phyloP scores from a whole-genome alignment of 2,329 filamentous ascomycete species.

The Penicillium decumbens region DNA sequence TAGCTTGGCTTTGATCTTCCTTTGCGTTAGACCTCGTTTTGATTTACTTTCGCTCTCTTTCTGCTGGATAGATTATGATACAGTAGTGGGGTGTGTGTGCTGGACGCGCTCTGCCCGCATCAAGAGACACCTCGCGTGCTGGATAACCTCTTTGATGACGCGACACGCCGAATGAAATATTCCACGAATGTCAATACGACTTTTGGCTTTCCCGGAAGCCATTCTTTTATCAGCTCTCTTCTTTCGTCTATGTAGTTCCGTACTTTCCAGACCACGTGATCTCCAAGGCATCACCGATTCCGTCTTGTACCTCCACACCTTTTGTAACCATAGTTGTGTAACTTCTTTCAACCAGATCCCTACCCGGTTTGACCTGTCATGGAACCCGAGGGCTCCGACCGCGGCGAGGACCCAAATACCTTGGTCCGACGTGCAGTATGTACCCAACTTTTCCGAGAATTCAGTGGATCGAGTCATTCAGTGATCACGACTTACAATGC shows the following conservation, averaged over 20 bases:
- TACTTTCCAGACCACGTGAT: slow-evolving; percentile 1
- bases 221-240: too few species aligned
- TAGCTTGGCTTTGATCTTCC: slow-evolving; percentile 11
- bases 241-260: not conserved
- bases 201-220: not conserved
- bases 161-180: slow-evolving; percentile 12
- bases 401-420: slow-evolving; percentile 13
- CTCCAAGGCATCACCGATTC: slow-evolving; percentile 1
- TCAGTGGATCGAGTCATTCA: not conserved
- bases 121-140: slow-evolving; percentile 3
- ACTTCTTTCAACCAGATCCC: not conserved
- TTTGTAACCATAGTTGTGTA: not conserved
- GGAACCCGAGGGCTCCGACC: slow-evolving; percentile 31
- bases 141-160: slow-evolving; percentile 6
- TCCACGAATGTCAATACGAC: not conserved
- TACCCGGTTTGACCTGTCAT: slow-evolving; percentile 12
- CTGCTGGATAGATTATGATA: slow-evolving; percentile 14
- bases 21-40: not conserved
- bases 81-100: slow-evolving; percentile 14
- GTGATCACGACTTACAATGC: not conserved
- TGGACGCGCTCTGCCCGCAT: slow-evolving; percentile 17
- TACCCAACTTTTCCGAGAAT: slow-evolving; percentile 10
- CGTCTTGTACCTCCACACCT: not conserved
- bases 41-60: not conserved
- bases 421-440: slow-evolving; percentile 30